Evolutionary conservation across 495 filamentous ascomycete genomes (phyloP).

Genomic region (Podospora didyma): DNA sequence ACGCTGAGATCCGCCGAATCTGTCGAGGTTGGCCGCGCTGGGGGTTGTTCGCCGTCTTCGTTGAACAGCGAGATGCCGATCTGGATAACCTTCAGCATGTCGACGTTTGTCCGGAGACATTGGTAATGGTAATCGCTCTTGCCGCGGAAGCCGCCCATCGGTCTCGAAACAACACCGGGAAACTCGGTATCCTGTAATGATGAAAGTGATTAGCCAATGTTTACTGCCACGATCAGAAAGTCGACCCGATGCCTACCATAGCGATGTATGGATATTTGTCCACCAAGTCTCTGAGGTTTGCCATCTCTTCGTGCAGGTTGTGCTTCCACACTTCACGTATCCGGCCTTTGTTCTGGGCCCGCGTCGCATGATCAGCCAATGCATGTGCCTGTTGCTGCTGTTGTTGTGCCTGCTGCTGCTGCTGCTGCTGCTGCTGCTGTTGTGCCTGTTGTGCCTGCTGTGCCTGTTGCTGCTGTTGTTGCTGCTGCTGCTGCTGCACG

Average conservation of each 20-base stretch:
- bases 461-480: constrained; percentile 34
- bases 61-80: constrained; percentile 91
- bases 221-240: not conserved
- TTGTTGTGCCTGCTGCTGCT: constrained; percentile 56
- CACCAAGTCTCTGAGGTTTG: constrained; percentile 68
- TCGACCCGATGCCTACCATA: constrained; percentile 63
- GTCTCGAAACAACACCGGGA: constrained; percentile 89
- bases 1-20: constrained; percentile 50
- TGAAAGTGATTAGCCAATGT: constrained; percentile 19
- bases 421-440: constrained; percentile 46
- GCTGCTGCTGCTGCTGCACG: constrained; percentile 58
- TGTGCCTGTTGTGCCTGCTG: constrained; percentile 44
- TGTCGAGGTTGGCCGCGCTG: constrained; percentile 52
- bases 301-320: constrained; percentile 90
- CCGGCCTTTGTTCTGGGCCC: constrained; percentile 56
- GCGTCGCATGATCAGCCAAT: constrained; percentile 37
- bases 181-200: constrained; percentile 85
- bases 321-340: constrained; percentile 95
- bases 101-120: constrained; percentile 93
- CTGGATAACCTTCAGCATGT: constrained; percentile 94
- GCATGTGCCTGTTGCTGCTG: constrained; percentile 46
- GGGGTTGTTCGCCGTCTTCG: constrained; percentile 78
- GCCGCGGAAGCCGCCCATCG: constrained; percentile 86
- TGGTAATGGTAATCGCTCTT: constrained; percentile 99
- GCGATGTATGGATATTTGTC: constrained; percentile 91